Evolutionary conservation across 2,329 filamentous ascomycete species (phyloP).

Genomic region (Calonectria honghensis): DNA sequence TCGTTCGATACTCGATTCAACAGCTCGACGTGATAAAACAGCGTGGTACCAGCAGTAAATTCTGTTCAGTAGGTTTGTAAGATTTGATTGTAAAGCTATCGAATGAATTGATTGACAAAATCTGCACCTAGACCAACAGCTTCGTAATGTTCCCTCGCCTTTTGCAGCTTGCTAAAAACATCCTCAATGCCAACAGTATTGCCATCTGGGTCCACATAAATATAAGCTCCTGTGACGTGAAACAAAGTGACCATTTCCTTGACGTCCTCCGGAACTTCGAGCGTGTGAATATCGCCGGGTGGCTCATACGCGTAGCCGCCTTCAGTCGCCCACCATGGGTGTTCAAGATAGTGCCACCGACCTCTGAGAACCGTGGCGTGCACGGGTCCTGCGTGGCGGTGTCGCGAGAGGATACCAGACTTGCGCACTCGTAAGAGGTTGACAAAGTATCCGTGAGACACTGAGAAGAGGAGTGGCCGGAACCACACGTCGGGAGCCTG

Average conservation of each 20-base stretch:
- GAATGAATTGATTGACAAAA: slow-evolving; percentile 55
- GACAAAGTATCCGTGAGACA: slow-evolving; percentile 58
- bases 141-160: slow-evolving; percentile 58
- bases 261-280: slow-evolving; percentile 59
- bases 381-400: slow-evolving; percentile 58
- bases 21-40: no score
- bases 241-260: slow-evolving; percentile 60
- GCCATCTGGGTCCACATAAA: slow-evolving; percentile 59
- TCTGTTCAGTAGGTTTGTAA: no score
- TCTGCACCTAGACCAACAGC: slow-evolving; percentile 55
- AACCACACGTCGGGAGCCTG: slow-evolving; percentile 58
- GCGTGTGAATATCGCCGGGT: slow-evolving; percentile 59
- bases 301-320: slow-evolving; percentile 60
- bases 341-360: slow-evolving; percentile 61
- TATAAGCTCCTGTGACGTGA: slow-evolving; percentile 60
- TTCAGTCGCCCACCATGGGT: slow-evolving; percentile 60
- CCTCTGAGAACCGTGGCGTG: slow-evolving; percentile 58
- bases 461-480: slow-evolving; percentile 56
- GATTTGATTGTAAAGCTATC: not conserved
- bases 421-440: slow-evolving; percentile 57
- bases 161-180: slow-evolving; percentile 58
- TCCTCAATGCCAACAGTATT: slow-evolving; percentile 57
- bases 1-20: no score
- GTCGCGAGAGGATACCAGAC: slow-evolving; percentile 58
- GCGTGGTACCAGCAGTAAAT: no score